Evolutionary conservation across 2,329 filamentous ascomycete species (phyloP), one percentile per base, ranked within the genome.

Genomic region (Arthrocladium fulminans): DNA sequence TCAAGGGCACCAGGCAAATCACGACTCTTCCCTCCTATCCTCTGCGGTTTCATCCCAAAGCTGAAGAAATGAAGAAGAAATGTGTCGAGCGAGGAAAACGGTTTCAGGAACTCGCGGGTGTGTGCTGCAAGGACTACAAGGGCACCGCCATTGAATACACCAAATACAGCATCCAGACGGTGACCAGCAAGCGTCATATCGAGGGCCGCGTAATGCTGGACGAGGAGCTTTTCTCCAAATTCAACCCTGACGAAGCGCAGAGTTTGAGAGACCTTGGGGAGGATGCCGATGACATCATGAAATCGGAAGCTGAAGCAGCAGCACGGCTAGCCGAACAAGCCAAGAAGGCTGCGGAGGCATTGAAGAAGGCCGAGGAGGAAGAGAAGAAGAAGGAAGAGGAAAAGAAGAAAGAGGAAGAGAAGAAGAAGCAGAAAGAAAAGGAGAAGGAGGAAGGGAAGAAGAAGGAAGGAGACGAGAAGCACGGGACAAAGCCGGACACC

Each of bases 61-160:
- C 44, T n/a, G 44, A 47, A 10, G 41, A 51, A 29, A 39, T 55
- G 29, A 37, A 47, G 27, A 32, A 13, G 13, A 46, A 49, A 20
- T 49, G 52, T 13, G 40, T 46, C n/a, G 40, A 45, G 29, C 25
- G 48, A 15, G 53, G 53, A 15, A 39, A 43, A 3, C 42, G 48
- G 25, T 55, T 53, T 30, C 35, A 46, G 35, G 42, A 40, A 15
- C 45, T 53, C 6, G 42, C 47, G 27, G 53, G 52, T 20, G 20
- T 45, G 15, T 20, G 46, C 35, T 51, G 50, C 42, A 49, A 49
- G 19, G 47, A 50, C 40, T 53, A 54, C 37, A 40, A 49, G 38
- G 52, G 52, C 39, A 32, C 41, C 25, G 45, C 39, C 19, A 45
- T 49, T 22, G 44, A 47, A 20, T 47, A 38, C 34, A 47, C 34